Evolutionary conservation across 345 rosid species (phyloP).

Genomic region (Lepidium aucheri): DNA sequence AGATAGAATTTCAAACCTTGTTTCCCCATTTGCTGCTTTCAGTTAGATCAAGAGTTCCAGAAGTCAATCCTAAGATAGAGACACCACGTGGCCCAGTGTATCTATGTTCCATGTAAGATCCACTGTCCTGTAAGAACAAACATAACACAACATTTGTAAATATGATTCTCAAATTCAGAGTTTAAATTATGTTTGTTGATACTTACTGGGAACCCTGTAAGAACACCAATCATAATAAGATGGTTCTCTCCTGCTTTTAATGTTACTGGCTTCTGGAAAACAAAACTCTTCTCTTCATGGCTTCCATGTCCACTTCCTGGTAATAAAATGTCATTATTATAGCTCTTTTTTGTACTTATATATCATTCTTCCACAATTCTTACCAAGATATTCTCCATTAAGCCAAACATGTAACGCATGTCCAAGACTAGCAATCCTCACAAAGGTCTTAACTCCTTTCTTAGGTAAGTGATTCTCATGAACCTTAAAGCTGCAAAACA

Average conservation of each 20-base stretch:
- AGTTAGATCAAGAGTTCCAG: conserved; percentile 76
- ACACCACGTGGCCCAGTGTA: conserved; percentile 80
- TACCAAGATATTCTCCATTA: conserved; percentile 70
- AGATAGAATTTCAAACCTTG: conserved; percentile 35
- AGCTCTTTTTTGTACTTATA: neutral
- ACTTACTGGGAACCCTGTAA: conserved; percentile 72
- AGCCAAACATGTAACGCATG: conserved; percentile 68
- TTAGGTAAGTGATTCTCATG: conserved; percentile 38
- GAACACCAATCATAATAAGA: conserved; percentile 40
- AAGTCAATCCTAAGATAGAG: conserved; percentile 64
- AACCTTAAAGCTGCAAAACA: conserved; percentile 41
- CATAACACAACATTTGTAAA: neutral
- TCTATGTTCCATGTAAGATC: conserved; percentile 85
- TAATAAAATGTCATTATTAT: neutral
- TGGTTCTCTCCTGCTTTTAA: conserved; percentile 47
- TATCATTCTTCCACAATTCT: neutral
- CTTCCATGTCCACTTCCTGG: conserved; percentile 77
- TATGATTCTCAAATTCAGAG: neutral
- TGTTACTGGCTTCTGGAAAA: conserved; percentile 41
- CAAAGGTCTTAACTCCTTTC: conserved; percentile 32
- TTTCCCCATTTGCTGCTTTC: conserved; percentile 58
- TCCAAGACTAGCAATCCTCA: conserved; percentile 76
- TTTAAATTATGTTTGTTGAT: neutral
- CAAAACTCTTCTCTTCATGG: conserved; percentile 77
- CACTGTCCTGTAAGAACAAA: conserved; percentile 55